Evolutionary conservation across 1,284 basidiomycete species (phyloP).

Genomic region (Ceratobasidium sp.): DNA sequence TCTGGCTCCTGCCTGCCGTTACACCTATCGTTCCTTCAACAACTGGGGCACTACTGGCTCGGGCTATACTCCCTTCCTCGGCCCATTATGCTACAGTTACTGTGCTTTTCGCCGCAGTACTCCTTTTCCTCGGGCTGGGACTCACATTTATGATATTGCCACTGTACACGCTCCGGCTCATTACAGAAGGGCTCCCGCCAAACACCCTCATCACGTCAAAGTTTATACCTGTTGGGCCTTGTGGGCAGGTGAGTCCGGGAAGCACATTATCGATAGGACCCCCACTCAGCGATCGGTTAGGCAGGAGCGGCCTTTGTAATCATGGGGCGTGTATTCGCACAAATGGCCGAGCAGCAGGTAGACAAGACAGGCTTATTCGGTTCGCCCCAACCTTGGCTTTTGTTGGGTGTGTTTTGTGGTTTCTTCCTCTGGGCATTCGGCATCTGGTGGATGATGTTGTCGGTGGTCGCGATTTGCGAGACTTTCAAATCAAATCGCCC

Average conservation of each 20-base stretch:
- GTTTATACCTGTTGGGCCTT: slow-evolving; percentile 39
- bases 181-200: slow-evolving; percentile 30
- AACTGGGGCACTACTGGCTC: slow-evolving; percentile 23
- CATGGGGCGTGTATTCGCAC: slow-evolving; percentile 15
- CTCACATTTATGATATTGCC: slow-evolving; percentile 32
- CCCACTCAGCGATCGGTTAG: neutral
- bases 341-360: neutral
- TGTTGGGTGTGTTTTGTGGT: neutral
- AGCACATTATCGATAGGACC: neutral
- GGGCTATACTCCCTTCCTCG: slow-evolving; percentile 20
- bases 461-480: slow-evolving; percentile 12
- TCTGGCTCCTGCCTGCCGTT: slow-evolving; percentile 26
- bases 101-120: neutral
- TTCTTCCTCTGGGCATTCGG: slow-evolving; percentile 36
- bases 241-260: slow-evolving; percentile 18
- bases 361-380: neutral
- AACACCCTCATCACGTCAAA: slow-evolving; percentile 30
- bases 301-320: slow-evolving; percentile 21
- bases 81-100: neutral
- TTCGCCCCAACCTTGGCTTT: slow-evolving; percentile 1
- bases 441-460: slow-evolving; percentile 33
- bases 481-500: slow-evolving; percentile 30
- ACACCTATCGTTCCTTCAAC: slow-evolving; percentile 34
- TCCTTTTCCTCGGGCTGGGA: slow-evolving; percentile 33
- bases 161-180: slow-evolving; percentile 28